Evolutionary conservation across 805 yeast species (phyloP).

Genomic region (Candida maesae): DNA sequence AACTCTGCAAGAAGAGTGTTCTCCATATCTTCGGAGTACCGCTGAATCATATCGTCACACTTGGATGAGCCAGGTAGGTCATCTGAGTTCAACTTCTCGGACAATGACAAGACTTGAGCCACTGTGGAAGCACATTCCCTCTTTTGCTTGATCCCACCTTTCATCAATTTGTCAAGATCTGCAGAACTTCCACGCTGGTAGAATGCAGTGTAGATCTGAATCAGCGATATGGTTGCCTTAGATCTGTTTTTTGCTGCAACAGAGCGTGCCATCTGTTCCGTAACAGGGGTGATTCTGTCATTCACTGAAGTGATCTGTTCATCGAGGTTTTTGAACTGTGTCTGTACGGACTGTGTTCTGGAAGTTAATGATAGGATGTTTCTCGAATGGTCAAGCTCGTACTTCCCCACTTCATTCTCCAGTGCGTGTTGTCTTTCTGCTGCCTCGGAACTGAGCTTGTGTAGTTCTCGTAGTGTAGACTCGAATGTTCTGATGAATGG

Average conservation of each 20-base stretch:
- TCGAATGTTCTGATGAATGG: slow-evolving; percentile 95
- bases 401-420: slow-evolving; percentile 52
- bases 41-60: slow-evolving; percentile 47
- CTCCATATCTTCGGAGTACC: slow-evolving; percentile 77
- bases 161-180: slow-evolving; percentile 56
- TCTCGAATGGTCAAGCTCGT: slow-evolving; percentile 63
- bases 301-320: slow-evolving; percentile 52
- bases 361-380: slow-evolving; percentile 56
- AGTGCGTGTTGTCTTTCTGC: slow-evolving; percentile 44
- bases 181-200: slow-evolving; percentile 43
- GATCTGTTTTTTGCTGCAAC: slow-evolving; percentile 74
- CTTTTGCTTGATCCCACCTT: slow-evolving; percentile 49
- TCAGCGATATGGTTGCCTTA: slow-evolving; percentile 63
- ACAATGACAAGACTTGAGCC: slow-evolving; percentile 58
- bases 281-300: slow-evolving; percentile 61
- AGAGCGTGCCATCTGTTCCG: slow-evolving; percentile 61
- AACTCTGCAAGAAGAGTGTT: slow-evolving; percentile 63
- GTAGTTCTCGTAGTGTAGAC: slow-evolving; percentile 70
- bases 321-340: slow-evolving; percentile 49
- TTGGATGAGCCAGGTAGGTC: slow-evolving; percentile 41
- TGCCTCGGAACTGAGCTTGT: slow-evolving; percentile 56
- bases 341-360: slow-evolving; percentile 42
- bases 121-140: slow-evolving; percentile 67
- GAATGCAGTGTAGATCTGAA: slow-evolving; percentile 75
- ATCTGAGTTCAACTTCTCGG: slow-evolving; percentile 58